Evolutionary conservation across 2,329 filamentous ascomycete species (phyloP).

Genomic region (Aspergillus luchuensis): DNA sequence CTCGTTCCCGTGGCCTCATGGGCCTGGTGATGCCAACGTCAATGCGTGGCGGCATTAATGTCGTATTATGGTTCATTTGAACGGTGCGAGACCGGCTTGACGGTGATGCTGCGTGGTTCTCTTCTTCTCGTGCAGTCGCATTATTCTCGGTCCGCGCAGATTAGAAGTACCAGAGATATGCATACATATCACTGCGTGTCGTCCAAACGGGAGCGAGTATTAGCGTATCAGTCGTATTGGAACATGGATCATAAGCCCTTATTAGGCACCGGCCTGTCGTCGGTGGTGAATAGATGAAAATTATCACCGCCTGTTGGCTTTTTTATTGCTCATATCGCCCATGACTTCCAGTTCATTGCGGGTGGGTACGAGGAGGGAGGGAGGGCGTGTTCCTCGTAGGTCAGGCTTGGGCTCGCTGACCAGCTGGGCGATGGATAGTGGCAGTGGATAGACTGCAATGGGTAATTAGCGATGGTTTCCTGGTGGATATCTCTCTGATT

Average conservation of each 20-base stretch:
- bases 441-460: constrained; percentile 37
- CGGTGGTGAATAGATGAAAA: neutral
- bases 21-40: neutral
- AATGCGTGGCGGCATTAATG: neutral
- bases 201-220: neutral
- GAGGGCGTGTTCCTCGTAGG: constrained; percentile 42
- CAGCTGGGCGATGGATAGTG: constrained; percentile 44
- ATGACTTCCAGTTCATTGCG: constrained; percentile 39
- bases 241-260: constrained; percentile 7
- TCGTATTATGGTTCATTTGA: neutral
- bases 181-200: neutral
- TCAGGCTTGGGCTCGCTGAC: constrained; percentile 40
- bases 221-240: neutral
- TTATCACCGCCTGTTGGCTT: constrained; percentile 4
- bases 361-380: constrained; percentile 35
- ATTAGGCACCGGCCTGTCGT: neutral
- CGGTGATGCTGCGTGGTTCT: neutral
- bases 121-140: neutral
- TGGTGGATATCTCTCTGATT: neutral
- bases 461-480: constrained; percentile 16
- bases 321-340: constrained; percentile 13
- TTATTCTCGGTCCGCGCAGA: neutral
- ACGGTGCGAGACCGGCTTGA: neutral
- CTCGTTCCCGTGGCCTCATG: neutral
- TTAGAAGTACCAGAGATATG: neutral